These are phyloP conservation scores for Leccinum ochraceum DNA, from an alignment of 768 basidiomycete species.

Conservation along the genomic window DNA sequence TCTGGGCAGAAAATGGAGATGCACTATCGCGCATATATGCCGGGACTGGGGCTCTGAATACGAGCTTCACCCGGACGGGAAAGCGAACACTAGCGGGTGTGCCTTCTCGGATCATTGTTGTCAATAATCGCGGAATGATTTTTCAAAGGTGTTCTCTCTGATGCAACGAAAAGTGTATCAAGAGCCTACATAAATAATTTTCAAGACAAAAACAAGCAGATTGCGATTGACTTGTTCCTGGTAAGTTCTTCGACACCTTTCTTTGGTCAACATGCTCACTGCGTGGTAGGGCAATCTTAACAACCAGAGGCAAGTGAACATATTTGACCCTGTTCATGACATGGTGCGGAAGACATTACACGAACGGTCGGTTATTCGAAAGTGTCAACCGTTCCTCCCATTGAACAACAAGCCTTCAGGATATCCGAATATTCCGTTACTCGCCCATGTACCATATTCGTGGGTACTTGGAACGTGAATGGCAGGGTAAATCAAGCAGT, in stretches of 20 bases:
- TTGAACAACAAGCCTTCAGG: constrained; percentile 39
- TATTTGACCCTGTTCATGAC: constrained; percentile 94
- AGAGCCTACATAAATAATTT: constrained; percentile 98
- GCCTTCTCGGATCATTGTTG: constrained; percentile 10
- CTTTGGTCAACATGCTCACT: constrained; percentile 6
- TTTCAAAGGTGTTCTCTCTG: constrained; percentile 76
- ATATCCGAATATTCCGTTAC: constrained; percentile 82
- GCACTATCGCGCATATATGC: constrained; percentile 93
- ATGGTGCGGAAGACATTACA: constrained; percentile 72
- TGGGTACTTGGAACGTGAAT: constrained; percentile 96
- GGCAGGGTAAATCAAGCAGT: constrained; percentile 61
- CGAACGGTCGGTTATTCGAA: constrained; percentile 51
- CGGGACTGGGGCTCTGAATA: constrained; percentile 91
- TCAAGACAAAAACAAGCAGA: constrained; percentile 91
- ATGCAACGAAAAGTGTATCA: constrained; percentile 95
- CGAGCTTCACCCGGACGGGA: constrained; percentile 92
- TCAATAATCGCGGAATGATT: constrained; percentile 3
- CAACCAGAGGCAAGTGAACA: constrained; percentile 82
- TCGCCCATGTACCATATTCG: constrained; percentile 71
- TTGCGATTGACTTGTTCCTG: constrained; percentile 93
- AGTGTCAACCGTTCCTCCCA: neutral
- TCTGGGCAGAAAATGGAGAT: constrained; percentile 98
- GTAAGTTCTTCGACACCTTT: constrained; percentile 45
- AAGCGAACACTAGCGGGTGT: constrained; percentile 89
- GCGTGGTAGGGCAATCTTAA: constrained; percentile 84